Evolutionary conservation across 192 early-diverging fungal species (phyloP), one percentile per base, ranked within the genome.

Genomic region (Funneliformis geosporum): DNA sequence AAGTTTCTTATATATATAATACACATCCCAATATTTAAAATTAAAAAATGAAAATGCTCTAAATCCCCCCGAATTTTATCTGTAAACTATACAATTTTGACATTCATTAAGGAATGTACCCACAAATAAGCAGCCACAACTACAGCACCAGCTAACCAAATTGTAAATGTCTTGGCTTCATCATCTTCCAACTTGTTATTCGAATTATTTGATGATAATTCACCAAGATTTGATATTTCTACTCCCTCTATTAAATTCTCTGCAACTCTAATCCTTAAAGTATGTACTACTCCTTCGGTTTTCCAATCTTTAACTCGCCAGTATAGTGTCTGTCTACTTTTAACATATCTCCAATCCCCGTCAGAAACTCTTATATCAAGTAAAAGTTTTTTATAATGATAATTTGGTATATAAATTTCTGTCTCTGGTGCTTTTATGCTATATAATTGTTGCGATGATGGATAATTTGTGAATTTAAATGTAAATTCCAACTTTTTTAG

Each of bases 361-460:
- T 92, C 91, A 6, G 88, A 88, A 4, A 90, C 90, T 39, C 78
- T 69, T 25, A 95, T 90, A 60, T 89, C 84, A 46, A 93, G 42
- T 2, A 55, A 21, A 12, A 76, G 73, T 1, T 82, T 75, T 8
- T 85, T 83, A 79, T 91, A 95, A 80, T 95, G 94, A 79, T 90
- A 95, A 39, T 81, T 84, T 5, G 94, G 94, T 11, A 95, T 83
- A 83, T 89, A 95, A 1, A 95, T 87, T 80, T 94, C 94, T 1
- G 92, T 91, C 7, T 87, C 83, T 33, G 75, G 80, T 42, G 50
- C 38, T n/a, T 47, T 69, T 70, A 79, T 78, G 75, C 69, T n/a
- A 0, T 78, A 33, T 16, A 72, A 79, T 72, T 79, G 86, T 11
- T 87, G 81, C 27, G 73, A 65, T 60, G 74, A 67, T 64, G 75